These are phyloP conservation scores for Calcarisporium arbuscula DNA, from an alignment of 2,329 filamentous ascomycete genomes.

Conservation along the genomic window DNA sequence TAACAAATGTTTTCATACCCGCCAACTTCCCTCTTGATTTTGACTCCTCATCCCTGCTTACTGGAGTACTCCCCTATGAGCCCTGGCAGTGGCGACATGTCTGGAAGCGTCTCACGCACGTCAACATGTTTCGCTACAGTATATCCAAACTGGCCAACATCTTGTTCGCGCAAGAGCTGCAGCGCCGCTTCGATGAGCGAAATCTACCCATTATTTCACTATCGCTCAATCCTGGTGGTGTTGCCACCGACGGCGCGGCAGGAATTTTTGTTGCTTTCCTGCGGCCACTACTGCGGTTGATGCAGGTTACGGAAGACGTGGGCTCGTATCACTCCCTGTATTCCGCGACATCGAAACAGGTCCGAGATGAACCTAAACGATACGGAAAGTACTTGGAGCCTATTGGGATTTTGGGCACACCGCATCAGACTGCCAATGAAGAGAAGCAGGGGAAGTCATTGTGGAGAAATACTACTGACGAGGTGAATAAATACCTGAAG, in stretches of 20 bases:
- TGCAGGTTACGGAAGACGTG: constrained; percentile 10
- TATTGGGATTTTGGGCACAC: constrained; percentile 6
- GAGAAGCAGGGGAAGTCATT: constrained; percentile 7
- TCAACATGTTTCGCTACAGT: constrained; percentile 17
- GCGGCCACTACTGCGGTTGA: not conserved
- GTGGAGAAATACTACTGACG: constrained; percentile 13
- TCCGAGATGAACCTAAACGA: constrained; percentile 7
- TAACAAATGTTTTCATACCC: constrained; percentile 11
- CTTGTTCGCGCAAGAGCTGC: constrained; percentile 17
- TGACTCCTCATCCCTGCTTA: constrained; percentile 7
- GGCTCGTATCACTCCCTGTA: constrained; percentile 13
- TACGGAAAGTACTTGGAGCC: constrained; percentile 5
- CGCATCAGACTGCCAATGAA: constrained; percentile 10
- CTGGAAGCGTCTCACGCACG: constrained; percentile 7
- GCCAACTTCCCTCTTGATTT: constrained; percentile 14
- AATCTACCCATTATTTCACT: constrained; percentile 11
- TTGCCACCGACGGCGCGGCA: constrained; percentile 4
- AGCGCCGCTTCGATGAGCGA: constrained; percentile 12
- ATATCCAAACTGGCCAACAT: constrained; percentile 16
- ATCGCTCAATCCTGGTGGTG: constrained; percentile 14
- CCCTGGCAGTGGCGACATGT: constrained; percentile 11
- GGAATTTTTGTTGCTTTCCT: not conserved
- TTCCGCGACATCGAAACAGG: constrained; percentile 12
- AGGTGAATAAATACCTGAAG: constrained; percentile 10
- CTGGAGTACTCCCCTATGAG: constrained; percentile 6